These are phyloP conservation scores for Ustilago trichophora DNA, from an alignment of 1,284 basidiomycete species.

Conservation along the genomic window DNA sequence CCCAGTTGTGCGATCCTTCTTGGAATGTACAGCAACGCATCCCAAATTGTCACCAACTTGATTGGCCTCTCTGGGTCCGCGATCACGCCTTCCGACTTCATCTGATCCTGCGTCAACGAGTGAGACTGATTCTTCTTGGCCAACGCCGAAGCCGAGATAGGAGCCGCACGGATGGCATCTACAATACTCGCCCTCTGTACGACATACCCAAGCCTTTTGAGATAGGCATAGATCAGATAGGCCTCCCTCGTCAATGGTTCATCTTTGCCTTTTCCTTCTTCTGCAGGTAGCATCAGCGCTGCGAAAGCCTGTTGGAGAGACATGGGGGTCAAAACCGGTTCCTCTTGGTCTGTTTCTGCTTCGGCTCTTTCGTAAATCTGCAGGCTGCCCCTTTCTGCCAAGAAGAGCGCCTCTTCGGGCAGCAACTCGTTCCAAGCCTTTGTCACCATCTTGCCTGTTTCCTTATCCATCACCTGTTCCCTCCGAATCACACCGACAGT, in stretches of 20 bases:
- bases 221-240: constrained; percentile 91
- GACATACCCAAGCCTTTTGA: constrained; percentile 88
- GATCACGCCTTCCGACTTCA: constrained; percentile 20
- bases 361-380: constrained; percentile 27
- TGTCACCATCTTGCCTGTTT: constrained; percentile 12
- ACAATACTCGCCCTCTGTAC: constrained; percentile 74
- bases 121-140: constrained; percentile 12
- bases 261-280: constrained; percentile 71
- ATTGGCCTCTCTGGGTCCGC: constrained; percentile 50
- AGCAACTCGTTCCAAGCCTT: constrained; percentile 74
- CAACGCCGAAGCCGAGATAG: constrained; percentile 6
- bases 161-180: constrained; percentile 42
- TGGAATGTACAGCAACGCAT: constrained; percentile 46
- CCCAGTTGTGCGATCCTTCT: constrained; percentile 35
- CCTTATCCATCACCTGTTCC: not conserved
- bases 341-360: constrained; percentile 60
- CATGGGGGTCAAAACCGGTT: constrained; percentile 71
- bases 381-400: constrained; percentile 74
- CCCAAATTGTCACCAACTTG: constrained; percentile 44
- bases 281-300: constrained; percentile 73
- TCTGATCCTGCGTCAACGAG: not conserved
- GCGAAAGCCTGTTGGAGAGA: constrained; percentile 87
- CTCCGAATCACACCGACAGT: constrained; percentile 51
- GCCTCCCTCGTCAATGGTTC: constrained; percentile 79
- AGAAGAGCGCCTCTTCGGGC: constrained; percentile 92